A percentile compares a stretch with the other conserved stretches of the same genome.
Conservation (phyloP, 306 rosid genomes). For the Trifolium dubium region DNA sequence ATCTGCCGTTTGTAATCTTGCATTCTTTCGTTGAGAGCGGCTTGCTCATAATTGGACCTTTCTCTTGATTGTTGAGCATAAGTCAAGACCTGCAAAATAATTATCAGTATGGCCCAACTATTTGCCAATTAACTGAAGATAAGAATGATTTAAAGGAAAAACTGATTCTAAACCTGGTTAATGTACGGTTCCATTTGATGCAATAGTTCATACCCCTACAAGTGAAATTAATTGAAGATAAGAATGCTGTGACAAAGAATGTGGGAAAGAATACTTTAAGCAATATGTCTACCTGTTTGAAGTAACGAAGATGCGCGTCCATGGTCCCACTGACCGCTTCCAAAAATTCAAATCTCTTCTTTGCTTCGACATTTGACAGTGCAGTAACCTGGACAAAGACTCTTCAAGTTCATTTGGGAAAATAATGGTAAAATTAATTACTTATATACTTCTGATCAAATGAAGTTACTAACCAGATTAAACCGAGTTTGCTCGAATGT, state of each 20-base stretch:
- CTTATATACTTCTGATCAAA: slow-evolving; percentile 3
- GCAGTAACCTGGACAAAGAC: slow-evolving; percentile 78
- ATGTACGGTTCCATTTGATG: slow-evolving; percentile 83
- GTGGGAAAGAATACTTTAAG: slow-evolving; percentile 29
- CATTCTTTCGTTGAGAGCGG: slow-evolving; percentile 98
- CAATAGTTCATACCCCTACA: slow-evolving; percentile 62
- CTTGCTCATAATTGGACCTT: slow-evolving; percentile 98
- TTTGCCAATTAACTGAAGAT: slow-evolving; percentile 14
- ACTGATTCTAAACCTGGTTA: slow-evolving; percentile 74
- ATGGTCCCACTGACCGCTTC: slow-evolving; percentile 99
- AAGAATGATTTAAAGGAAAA: not conserved
- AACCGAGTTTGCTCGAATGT: slow-evolving; percentile 97
- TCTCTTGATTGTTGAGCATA: slow-evolving; percentile 99
- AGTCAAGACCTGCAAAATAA: slow-evolving; percentile 82
- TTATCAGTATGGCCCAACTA: slow-evolving; percentile 8
- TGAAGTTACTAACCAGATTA: slow-evolving; percentile 66
- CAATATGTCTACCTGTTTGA: slow-evolving; percentile 77
- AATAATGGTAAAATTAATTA: slow-evolving; percentile 25
- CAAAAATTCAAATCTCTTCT: slow-evolving; percentile 96
- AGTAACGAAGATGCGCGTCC: slow-evolving; percentile 99
- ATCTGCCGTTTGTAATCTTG: slow-evolving; percentile 95
- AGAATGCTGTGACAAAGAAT: slow-evolving; percentile 37
- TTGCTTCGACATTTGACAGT: slow-evolving; percentile 93
- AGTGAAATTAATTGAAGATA: slow-evolving; percentile 45
- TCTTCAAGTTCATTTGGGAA: slow-evolving; percentile 36